phyloP scores from a whole-genome alignment of 1,284 basidiomycete species.

The Pterulicium gracile region DNA sequence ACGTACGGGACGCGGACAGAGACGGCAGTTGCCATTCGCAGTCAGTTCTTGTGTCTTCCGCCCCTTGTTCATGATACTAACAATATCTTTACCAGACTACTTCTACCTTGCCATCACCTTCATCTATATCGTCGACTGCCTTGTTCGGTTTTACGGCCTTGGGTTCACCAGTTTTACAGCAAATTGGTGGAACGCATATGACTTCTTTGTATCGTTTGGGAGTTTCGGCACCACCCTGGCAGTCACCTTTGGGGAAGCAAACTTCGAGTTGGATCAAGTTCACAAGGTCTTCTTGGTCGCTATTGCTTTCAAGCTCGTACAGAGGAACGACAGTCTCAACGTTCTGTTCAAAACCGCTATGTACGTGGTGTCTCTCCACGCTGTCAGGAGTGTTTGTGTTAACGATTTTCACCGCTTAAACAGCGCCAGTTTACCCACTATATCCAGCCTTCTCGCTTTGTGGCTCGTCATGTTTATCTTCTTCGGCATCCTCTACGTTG shows the following conservation, averaged over 20 bases:
- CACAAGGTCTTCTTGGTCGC: conserved; percentile 94
- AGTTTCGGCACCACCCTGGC: conserved; percentile 81
- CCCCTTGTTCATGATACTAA: not conserved
- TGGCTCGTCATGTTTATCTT: conserved; percentile 93
- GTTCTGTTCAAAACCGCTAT: conserved; percentile 95
- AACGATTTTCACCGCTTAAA: conserved; percentile 5
- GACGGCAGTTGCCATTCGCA: not conserved
- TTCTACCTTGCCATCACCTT: conserved; percentile 72
- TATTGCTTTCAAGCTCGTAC: conserved; percentile 91
- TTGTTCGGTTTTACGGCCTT: conserved; percentile 73
- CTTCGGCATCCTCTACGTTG: conserved; percentile 84
- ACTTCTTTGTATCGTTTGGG: conserved; percentile 74
- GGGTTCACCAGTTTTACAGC: conserved; percentile 78
- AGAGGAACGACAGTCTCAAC: conserved; percentile 83
- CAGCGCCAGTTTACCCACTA: conserved; percentile 82
- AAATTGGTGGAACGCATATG: conserved; percentile 93
- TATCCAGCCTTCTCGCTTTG: conserved; percentile 77
- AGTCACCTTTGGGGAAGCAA: conserved; percentile 46
- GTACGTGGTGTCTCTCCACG: conserved; percentile 49
- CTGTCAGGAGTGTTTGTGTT: not conserved
- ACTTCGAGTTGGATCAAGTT: conserved; percentile 56
- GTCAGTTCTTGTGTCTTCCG: not conserved
- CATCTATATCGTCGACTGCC: conserved; percentile 73
- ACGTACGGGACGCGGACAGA: conserved; percentile 78
- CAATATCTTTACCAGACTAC: conserved; percentile 37